phyloP scores from a whole-genome alignment of 129 eudicot species.

The Apium graveolens region DNA sequence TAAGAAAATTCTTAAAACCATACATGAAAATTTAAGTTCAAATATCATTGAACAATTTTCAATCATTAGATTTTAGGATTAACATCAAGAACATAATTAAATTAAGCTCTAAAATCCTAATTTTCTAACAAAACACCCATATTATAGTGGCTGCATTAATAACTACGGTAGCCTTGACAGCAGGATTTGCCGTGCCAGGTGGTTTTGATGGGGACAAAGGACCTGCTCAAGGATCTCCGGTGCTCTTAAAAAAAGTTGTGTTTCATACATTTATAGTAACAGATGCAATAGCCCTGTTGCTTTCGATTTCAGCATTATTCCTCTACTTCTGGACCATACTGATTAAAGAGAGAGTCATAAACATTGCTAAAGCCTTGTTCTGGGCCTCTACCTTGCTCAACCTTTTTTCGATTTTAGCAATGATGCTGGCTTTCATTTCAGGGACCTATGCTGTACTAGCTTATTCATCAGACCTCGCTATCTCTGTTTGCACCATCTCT shows the following conservation, averaged over 20 bases:
- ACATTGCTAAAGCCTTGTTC: neutral
- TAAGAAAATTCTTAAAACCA: no score
- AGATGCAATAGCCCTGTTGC: neutral
- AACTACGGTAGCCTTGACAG: neutral
- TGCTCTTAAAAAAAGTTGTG: neutral
- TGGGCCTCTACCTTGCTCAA: neutral
- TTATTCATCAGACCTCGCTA: no score
- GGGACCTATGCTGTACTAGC: neutral
- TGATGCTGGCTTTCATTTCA: slow-evolving; percentile 3
- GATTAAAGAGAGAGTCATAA: neutral
- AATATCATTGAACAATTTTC: no score
- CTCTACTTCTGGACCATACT: neutral
- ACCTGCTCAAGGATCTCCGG: neutral
- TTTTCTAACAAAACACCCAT: no score
- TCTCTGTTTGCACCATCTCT: neutral
- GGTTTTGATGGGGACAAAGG: neutral
- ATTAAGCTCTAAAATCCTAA: no score
- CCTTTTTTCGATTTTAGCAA: neutral
- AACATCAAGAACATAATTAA: no score
- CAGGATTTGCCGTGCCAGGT: neutral
- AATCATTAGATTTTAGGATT: no score
- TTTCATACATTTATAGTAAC: slow-evolving; percentile 6
- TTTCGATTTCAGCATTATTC: neutral
- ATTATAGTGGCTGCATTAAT: neutral
- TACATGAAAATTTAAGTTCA: no score